These are phyloP conservation scores for Tricholoma flavovirens DNA, from an alignment of 768 basidiomycete species.

Conservation along the genomic window DNA sequence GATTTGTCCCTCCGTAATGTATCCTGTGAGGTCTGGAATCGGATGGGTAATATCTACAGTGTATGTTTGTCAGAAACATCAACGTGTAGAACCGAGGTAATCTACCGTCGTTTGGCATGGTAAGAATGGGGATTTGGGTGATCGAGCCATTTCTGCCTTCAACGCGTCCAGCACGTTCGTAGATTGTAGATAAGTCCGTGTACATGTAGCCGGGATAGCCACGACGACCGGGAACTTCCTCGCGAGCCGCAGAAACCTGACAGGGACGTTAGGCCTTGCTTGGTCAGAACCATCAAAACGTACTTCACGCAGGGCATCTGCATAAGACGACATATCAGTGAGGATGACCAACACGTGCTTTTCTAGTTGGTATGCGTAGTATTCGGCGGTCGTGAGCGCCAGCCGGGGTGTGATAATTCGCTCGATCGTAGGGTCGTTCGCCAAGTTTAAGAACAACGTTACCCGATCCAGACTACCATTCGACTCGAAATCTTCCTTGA, in stretches of 20 bases:
- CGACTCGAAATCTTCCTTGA: constrained; percentile 99
- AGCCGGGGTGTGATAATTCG: constrained; percentile 99
- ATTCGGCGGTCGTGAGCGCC: constrained; percentile 96
- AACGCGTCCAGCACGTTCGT: constrained; percentile 98
- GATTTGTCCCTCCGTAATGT: constrained; percentile 99
- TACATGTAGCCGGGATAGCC: constrained; percentile 99
- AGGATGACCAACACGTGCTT: constrained; percentile 99
- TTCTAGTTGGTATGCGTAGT: constrained; percentile 99
- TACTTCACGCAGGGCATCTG: constrained; percentile 92
- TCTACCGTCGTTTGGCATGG: constrained; percentile 99
- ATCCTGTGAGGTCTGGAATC: constrained; percentile 98
- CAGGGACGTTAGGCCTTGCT: constrained; percentile 6
- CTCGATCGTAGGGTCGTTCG: constrained; percentile 99
- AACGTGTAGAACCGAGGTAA: constrained; percentile 13
- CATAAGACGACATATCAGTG: constrained; percentile 99
- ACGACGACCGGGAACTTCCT: constrained; percentile 98
- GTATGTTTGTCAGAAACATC: constrained; percentile 9
- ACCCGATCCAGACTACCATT: constrained; percentile 97
- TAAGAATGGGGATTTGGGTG: constrained; percentile 98
- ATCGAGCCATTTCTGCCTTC: constrained; percentile 97
- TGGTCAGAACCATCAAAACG: constrained; percentile 17
- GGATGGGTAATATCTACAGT: constrained; percentile 96
- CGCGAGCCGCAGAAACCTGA: constrained; percentile 95
- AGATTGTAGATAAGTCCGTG: constrained; percentile 98
- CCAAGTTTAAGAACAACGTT: constrained; percentile 96